Evolutionary conservation across 495 filamentous ascomycete species (phyloP), one percentile per base, ranked within the genome.

Genomic region (Polyplosphaeria fusca): DNA sequence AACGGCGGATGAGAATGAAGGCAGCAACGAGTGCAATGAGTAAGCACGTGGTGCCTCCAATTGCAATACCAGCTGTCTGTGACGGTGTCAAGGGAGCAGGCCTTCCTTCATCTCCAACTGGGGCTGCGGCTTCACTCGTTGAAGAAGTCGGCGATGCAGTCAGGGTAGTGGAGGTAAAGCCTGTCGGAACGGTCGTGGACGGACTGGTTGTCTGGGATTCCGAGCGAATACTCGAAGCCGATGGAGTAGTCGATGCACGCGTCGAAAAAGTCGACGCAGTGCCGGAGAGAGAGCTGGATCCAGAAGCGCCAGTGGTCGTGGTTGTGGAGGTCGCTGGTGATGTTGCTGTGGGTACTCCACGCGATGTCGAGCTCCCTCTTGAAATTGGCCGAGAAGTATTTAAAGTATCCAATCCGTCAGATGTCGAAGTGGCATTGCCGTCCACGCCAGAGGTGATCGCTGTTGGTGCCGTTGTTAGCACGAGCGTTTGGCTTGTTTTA

Each of bases 21-120:
- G 47, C 52, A 30, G 61, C 61, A 3, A 65, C 37, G 12, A 65
- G 35, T 13, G 61, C 61, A 28, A 65, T 55, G 46, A 65, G 37
- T 9, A 62, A 19, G 37, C 45, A 51, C 12, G 52, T 37, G 11
- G 59, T 55, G 9, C 59, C 52, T 26, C 59, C 59, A 25, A 62
- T 43, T 22, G 47, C 59, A 44, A 62, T 37, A 40, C 59, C 59
- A 23, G 52, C 59, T 3, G 59, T 62, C 46, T 62, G 59, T 2
- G 52, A 18, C 32, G 51, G 56, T 4, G 46, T 45, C 14, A 62
- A 32, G 47, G 59, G 59, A 5, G 52, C 18, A 4, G 50, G 32
- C 5, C 16, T 40, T n/a, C 37, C 22, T 24, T 49, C 45, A 27
- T 20, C 51, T 2, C 20, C 58, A n/a, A n/a, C n/a, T n/a, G n/a